phyloP scores from a whole-genome alignment of 2,329 filamentous ascomycete genomes.

The Paracamarosporium sp. region DNA sequence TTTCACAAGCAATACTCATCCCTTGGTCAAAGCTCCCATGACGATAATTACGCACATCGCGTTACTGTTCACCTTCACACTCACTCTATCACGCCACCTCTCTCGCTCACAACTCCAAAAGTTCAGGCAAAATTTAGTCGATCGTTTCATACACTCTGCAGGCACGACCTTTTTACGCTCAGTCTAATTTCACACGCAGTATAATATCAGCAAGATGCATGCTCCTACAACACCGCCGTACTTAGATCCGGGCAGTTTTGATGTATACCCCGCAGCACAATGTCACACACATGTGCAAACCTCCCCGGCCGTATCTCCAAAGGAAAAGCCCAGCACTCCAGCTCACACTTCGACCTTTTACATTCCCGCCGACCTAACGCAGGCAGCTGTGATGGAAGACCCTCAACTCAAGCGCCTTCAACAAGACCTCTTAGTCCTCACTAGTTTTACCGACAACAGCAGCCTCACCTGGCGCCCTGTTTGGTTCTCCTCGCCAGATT shows the following conservation, averaged over 20 bases:
- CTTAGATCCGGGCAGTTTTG: neutral
- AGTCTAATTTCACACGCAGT: neutral
- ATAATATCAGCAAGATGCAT: neutral
- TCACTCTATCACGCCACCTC: neutral
- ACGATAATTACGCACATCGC: neutral
- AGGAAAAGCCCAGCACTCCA: neutral
- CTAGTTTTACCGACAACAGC: constrained; percentile 32
- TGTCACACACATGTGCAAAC: neutral
- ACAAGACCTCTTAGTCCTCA: constrained; percentile 35
- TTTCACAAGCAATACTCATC: neutral
- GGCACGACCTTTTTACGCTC: neutral
- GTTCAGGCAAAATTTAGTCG: neutral
- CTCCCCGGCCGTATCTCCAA: neutral
- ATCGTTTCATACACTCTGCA: neutral
- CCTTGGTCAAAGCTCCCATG: neutral
- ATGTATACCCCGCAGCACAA: neutral
- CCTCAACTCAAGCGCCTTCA: constrained; percentile 27
- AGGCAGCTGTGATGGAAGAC: constrained; percentile 17
- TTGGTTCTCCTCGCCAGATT: constrained; percentile 26
- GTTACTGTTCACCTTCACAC: neutral
- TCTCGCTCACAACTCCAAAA: neutral
- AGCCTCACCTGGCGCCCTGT: constrained; percentile 35
- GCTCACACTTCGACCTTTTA: neutral
- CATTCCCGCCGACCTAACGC: constrained; percentile 20
- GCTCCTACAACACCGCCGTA: neutral